Percentiles rank a stretch among this genome's conserved stretches.
Conservation (phyloP, 225 moss, liverwort and hornwort genomes). For the Neckera pumila region DNA sequence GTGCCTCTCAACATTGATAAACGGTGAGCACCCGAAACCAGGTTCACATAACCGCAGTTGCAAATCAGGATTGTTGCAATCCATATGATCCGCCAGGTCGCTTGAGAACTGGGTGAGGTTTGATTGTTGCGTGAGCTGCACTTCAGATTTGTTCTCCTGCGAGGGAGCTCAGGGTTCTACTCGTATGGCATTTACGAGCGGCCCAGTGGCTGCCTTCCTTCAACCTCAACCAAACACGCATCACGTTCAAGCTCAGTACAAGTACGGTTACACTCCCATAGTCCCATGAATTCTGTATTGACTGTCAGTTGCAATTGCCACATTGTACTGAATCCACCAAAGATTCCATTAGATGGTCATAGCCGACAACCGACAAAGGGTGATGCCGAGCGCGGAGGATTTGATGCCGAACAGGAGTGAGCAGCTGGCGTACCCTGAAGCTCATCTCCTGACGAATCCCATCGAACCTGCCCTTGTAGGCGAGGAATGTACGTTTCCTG, state of each 20-base stretch:
- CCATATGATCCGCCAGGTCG: not conserved
- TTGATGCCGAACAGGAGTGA: conserved; percentile 36
- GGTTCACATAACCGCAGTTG: not conserved
- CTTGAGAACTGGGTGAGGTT: not conserved
- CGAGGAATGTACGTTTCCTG: conserved; percentile 29
- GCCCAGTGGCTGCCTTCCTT: conserved; percentile 63
- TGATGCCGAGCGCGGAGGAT: conserved; percentile 77
- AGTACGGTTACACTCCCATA: conserved; percentile 8
- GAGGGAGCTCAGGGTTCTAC: conserved; percentile 71
- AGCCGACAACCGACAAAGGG: conserved; percentile 59
- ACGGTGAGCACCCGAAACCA: conserved; percentile 21
- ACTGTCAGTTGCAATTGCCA: not conserved
- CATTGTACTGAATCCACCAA: not conserved
- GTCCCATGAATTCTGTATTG: not conserved
- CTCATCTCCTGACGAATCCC: conserved; percentile 54
- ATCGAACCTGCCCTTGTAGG: conserved; percentile 45
- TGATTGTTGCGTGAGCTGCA: not conserved
- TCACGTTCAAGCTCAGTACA: conserved; percentile 81
- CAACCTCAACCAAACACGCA: conserved; percentile 80
- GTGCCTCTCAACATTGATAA: conserved; percentile 90
- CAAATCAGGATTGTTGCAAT: not conserved
- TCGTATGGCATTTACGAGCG: conserved; percentile 71
- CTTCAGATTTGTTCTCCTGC: conserved; percentile 61
- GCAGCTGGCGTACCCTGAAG: conserved; percentile 75
- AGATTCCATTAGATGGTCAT: conserved; percentile 87